These are phyloP conservation scores for Monilinia fructigena DNA, from an alignment of 2,329 filamentous ascomycete species.

Conservation along the genomic window DNA sequence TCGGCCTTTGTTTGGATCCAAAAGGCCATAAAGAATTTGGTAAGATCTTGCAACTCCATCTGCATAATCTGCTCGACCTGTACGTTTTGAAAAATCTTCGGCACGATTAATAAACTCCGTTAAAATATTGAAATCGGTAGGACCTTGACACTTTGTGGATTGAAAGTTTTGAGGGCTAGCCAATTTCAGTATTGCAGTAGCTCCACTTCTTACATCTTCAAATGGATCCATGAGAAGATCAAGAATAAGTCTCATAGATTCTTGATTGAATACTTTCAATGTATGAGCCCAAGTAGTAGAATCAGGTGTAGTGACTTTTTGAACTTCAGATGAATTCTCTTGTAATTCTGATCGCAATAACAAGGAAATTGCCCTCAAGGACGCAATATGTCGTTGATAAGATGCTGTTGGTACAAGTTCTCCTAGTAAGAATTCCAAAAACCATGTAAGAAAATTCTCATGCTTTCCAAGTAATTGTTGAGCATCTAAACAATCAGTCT, in stretches of 20 bases:
- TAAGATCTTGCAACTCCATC: slow-evolving; percentile 83
- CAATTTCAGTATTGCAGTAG: slow-evolving; percentile 53
- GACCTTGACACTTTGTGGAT: background rate
- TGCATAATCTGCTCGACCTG: slow-evolving; percentile 85
- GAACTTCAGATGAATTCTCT: background rate
- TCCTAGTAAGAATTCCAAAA: slow-evolving; percentile 65
- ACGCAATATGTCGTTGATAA: slow-evolving; percentile 85
- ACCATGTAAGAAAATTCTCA: slow-evolving; percentile 69
- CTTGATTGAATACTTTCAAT: slow-evolving; percentile 44
- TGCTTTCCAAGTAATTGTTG: slow-evolving; percentile 45
- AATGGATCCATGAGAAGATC: slow-evolving; percentile 87
- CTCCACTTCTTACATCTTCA: slow-evolving; percentile 75
- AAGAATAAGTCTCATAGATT: slow-evolving; percentile 63
- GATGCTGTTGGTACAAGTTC: slow-evolving; percentile 80
- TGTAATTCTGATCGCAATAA: slow-evolving; percentile 51
- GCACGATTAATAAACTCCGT: slow-evolving; percentile 51
- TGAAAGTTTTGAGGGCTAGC: slow-evolving; percentile 43
- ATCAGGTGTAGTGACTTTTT: slow-evolving; percentile 19
- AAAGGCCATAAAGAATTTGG: slow-evolving; percentile 64
- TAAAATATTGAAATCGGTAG: slow-evolving; percentile 40
- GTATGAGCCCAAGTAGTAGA: slow-evolving; percentile 35
- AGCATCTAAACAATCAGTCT: slow-evolving; percentile 19
- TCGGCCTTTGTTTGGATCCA: slow-evolving; percentile 45
- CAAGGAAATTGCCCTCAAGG: slow-evolving; percentile 67
- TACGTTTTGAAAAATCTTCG: slow-evolving; percentile 60